Evolutionary conservation across 805 yeast genomes (phyloP).

Genomic region (Yamadazyma akitaensis): DNA sequence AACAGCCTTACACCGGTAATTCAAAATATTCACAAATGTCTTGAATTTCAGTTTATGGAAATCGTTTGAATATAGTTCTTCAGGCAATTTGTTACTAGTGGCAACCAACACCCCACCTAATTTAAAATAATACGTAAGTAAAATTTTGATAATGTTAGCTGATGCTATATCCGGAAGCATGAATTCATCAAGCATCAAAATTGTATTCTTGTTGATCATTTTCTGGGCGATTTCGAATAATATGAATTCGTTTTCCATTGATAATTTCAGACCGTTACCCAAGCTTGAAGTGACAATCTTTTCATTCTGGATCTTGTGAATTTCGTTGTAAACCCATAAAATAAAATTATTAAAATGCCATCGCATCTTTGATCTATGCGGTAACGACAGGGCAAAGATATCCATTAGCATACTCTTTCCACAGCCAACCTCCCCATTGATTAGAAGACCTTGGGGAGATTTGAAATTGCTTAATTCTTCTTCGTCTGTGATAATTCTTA

Average conservation of each 20-base stretch:
- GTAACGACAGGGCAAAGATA: conserved; percentile 63
- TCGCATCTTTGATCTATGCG: conserved; percentile 59
- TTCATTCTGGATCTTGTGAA: conserved; percentile 51
- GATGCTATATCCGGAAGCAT: conserved; percentile 75
- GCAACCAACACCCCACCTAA: conserved; percentile 75
- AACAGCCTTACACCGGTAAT: conserved; percentile 54
- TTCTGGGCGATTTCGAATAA: conserved; percentile 65
- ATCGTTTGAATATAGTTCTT: conserved; percentile 64
- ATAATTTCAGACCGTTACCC: conserved; percentile 21
- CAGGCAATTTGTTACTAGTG: conserved; percentile 70
- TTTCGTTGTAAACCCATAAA: conserved; percentile 62
- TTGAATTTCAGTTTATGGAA: conserved; percentile 58
- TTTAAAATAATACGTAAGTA: conserved; percentile 67
- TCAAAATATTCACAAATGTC: conserved; percentile 53
- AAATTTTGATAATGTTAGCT: conserved; percentile 61
- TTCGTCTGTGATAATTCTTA: conserved; percentile 54
- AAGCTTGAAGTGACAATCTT: conserved; percentile 32
- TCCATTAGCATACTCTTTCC: conserved; percentile 76
- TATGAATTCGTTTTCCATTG: conserved; percentile 59
- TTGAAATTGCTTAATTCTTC: conserved; percentile 52
- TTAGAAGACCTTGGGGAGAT: conserved; percentile 61
- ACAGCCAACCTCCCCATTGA: conserved; percentile 69
- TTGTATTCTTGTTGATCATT: conserved; percentile 54
- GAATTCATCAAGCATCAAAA: conserved; percentile 67
- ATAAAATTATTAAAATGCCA: conserved; percentile 74